Evolutionary conservation across 169 alveolate genomes (phyloP).

Genomic region (Cryptosporidium muris): DNA sequence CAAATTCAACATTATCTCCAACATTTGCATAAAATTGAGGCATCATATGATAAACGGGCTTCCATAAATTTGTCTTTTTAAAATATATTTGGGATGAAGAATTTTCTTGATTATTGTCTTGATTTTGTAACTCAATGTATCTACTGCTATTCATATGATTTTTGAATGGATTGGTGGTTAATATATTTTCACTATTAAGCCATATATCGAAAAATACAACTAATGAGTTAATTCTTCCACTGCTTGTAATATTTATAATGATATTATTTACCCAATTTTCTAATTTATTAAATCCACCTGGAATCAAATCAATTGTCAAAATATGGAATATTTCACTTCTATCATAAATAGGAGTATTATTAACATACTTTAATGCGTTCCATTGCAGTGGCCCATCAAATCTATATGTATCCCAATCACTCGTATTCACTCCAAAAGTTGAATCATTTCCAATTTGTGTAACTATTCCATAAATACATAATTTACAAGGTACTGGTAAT

Average conservation of each 20-base stretch:
- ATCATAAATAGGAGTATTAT: conserved; percentile 6
- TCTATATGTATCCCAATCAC: conserved; percentile 65
- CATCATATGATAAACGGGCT: conserved; percentile 56
- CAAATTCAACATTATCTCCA: conserved; percentile 42
- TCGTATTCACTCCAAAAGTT: conserved; percentile 6
- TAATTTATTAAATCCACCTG: conserved; percentile 33
- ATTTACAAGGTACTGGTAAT: conserved; percentile 41
- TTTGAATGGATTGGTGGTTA: conserved; percentile 30
- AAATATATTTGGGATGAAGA: conserved; percentile 10
- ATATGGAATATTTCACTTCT: conserved; percentile 49
- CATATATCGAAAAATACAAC: conserved; percentile 45
- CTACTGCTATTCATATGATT: conserved; percentile 4
- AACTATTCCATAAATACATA: conserved; percentile 54
- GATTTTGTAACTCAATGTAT: background rate
- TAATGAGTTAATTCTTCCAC: conserved; percentile 52
- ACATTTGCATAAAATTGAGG: conserved; percentile 15
- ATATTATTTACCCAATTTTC: conserved; percentile 26
- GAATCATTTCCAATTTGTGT: conserved; percentile 42
- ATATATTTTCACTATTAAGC: conserved; percentile 25
- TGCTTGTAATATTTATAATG: background rate
- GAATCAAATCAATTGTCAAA: conserved; percentile 29
- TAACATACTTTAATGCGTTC: conserved; percentile 24
- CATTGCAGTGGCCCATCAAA: conserved; percentile 62
- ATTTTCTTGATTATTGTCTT: conserved; percentile 33
- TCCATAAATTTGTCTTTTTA: conserved; percentile 55